A percentile compares a stretch with the other conserved stretches of the same genome.
These are phyloP conservation scores for Guillardia theta DNA, from an alignment of 78 protist species.

Conservation along the genomic window DNA sequence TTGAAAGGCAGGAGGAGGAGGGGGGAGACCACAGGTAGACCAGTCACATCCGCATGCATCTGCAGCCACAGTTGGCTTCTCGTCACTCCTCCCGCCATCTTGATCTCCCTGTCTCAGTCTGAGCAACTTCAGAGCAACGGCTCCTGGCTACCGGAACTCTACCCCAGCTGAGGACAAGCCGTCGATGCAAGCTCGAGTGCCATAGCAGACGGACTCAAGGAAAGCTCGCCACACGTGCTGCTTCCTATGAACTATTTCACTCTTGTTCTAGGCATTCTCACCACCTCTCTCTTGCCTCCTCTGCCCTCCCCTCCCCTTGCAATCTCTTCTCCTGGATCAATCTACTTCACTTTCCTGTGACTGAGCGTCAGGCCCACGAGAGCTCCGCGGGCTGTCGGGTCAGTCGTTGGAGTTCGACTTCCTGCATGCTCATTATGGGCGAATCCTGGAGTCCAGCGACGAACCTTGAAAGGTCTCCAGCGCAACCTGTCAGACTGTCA, in stretches of 20 bases:
- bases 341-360: neutral
- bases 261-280: neutral
- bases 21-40: neutral
- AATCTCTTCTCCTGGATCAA: neutral
- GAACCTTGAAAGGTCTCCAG: slow-evolving; percentile 43
- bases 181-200: neutral
- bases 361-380: slow-evolving; percentile 22
- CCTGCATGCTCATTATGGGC: neutral
- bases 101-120: neutral
- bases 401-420: slow-evolving; percentile 31
- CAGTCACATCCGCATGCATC: slow-evolving; percentile 47
- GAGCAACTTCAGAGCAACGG: neutral
- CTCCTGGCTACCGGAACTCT: slow-evolving; percentile 17
- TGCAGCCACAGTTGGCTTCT: neutral
- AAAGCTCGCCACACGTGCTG: too few species aligned
- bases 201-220: neutral
- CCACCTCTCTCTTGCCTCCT: neutral
- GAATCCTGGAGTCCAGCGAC: neutral
- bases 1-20: too few species aligned
- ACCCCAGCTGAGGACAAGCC: slow-evolving; percentile 24
- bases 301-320: neutral
- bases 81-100: slow-evolving; percentile 23
- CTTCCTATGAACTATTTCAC: neutral
- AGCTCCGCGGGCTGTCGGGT: slow-evolving; percentile 32
- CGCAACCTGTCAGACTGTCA: neutral